Base-by-base conservation (phyloP, 2,329 filamentous ascomycete species). In the Ophiosphaerella korrae region DNA sequence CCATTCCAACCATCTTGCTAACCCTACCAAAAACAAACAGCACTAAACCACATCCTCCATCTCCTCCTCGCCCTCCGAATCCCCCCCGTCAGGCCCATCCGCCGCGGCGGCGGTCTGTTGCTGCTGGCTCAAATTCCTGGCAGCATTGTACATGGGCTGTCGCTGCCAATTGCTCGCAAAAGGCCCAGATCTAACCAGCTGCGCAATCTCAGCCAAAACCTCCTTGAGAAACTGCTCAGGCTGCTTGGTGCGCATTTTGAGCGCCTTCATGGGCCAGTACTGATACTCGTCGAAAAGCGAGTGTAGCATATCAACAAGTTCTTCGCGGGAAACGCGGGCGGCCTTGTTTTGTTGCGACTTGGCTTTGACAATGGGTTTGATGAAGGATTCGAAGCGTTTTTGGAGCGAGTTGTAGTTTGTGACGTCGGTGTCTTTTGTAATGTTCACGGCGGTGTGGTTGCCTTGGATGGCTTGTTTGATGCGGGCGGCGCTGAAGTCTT, bases 201-300 rank as follows among this genome's bases (percentile, higher is more conserved):
- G 84, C 0, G 91, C 93, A 52, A 97, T 84, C 67, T 91, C 86
- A 56, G 92, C 88, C 60, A 99, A 77, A 1, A 87, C 88, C 70
- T 94, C 85, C 47, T 93, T 91, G 55, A 99, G 84, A 73, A 92
- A 97, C n/a, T 88, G 87, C 71, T 97, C 94, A 1, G 94, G 94
- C 75, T 99, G 94, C 52, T 87, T 84, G 34, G 95, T 84, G 53
- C 83, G 79, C 43, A 85, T 81, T 57, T 91, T 90, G 62, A 99
- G 83, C 5, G 88, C 85, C 68, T 90, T 92, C 81, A 97, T 89
- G n/a, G 89, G 87, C 92, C 93, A 99, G 75, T 94, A 97, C 64
- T 88, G 86, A 80, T 89, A 96, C 66, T 88, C 80, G 49, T 87
- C 84, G 84, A 97, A 99, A 70, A 87, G 88, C 42, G 83, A 78